Conservation (phyloP, 2,329 filamentous ascomycete genomes). For the Akanthomyces uredinophilus region DNA sequence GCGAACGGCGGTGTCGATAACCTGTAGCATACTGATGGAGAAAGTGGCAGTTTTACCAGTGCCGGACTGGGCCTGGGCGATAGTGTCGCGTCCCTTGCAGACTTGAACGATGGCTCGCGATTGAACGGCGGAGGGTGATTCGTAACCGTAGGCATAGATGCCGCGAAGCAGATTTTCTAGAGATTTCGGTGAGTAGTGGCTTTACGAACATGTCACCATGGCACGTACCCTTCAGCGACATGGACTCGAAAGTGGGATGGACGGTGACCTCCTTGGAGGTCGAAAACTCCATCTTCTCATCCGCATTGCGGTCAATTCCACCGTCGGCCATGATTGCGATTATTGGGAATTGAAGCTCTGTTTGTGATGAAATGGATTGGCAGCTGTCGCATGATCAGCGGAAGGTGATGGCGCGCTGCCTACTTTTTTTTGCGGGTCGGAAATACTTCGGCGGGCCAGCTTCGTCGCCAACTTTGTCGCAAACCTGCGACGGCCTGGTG, state of each 20-base stretch:
- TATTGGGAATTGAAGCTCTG: background rate
- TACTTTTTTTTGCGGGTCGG: conserved; percentile 21
- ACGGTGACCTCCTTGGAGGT: conserved; percentile 98
- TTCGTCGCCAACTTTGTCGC: conserved; percentile 8
- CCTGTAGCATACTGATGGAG: conserved; percentile 91
- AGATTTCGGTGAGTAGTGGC: background rate
- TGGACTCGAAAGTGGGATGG: conserved; percentile 87
- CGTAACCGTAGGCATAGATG: conserved; percentile 97
- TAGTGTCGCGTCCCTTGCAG: conserved; percentile 98
- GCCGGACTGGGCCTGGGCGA: conserved; percentile 94
- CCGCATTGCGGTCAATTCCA: conserved; percentile 81
- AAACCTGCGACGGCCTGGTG: background rate
- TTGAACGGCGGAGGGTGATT: conserved; percentile 95
- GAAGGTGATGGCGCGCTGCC: background rate
- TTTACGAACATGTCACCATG: conserved; percentile 4
- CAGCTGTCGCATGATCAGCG: background rate
- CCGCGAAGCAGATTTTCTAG: conserved; percentile 88
- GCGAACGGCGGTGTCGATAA: conserved; percentile 88
- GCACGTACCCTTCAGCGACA: conserved; percentile 77
- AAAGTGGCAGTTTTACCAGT: conserved; percentile 97
- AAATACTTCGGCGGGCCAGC: conserved; percentile 25
- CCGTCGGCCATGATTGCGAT: conserved; percentile 73
- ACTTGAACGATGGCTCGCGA: conserved; percentile 97
- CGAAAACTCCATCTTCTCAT: conserved; percentile 96
- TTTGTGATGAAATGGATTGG: background rate